These are phyloP conservation scores for Colletotrichum brevisporum DNA, from an alignment of 2,329 filamentous ascomycete genomes.

Conservation along the genomic window DNA sequence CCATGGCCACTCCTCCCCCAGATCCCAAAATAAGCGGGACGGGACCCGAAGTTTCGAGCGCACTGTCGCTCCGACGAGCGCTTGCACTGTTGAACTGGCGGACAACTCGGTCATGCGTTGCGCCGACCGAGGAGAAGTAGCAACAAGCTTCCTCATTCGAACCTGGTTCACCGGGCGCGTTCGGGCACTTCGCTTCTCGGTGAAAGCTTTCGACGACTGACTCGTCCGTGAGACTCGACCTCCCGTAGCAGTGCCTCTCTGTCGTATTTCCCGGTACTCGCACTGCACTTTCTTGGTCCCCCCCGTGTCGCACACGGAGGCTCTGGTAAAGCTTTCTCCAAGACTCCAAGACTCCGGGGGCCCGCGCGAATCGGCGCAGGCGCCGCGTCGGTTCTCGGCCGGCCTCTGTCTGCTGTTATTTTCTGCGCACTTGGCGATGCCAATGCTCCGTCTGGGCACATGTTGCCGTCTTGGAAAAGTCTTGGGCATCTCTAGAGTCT, in stretches of 20 bases:
- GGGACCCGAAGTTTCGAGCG: no score
- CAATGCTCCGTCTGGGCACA: slow-evolving; percentile 37
- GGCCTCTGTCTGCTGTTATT: no score
- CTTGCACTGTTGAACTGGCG: not conserved
- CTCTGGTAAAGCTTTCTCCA: slow-evolving; percentile 4
- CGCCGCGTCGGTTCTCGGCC: slow-evolving; percentile 14
- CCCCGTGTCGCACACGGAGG: not conserved
- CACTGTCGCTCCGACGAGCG: not conserved
- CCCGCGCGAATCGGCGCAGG: not conserved
- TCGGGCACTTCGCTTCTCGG: slow-evolving; percentile 5
- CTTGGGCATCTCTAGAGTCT: slow-evolving; percentile 18
- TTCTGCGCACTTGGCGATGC: slow-evolving; percentile 28
- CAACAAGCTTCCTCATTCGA: slow-evolving; percentile 19
- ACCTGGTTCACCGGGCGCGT: not conserved
- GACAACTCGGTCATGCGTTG: slow-evolving; percentile 3
- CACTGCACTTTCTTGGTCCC: not conserved
- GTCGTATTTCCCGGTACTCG: not conserved
- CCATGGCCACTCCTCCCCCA: not conserved
- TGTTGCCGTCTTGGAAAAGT: slow-evolving; percentile 36
- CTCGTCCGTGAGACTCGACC: not conserved
- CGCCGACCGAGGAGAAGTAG: not conserved
- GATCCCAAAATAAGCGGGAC: not conserved
- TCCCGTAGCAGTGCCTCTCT: not conserved
- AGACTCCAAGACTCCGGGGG: slow-evolving; percentile 5
- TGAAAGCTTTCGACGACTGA: not conserved